Base-by-base conservation (phyloP, 257 asterid species). In the Ilex aquifolium region DNA sequence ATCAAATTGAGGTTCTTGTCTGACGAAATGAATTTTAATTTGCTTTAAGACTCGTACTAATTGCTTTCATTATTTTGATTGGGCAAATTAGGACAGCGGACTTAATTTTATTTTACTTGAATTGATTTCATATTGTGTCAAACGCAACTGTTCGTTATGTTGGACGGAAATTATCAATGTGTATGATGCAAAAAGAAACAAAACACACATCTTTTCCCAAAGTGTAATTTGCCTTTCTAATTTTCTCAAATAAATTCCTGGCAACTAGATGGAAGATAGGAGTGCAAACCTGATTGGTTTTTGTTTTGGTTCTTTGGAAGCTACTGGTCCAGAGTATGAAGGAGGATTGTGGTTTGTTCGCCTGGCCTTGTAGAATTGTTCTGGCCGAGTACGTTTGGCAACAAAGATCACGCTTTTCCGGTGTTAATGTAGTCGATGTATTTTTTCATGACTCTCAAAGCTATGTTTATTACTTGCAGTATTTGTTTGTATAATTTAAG, bases 351-450 rank as follows among this genome's bases (percentile, higher is more conserved):
- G 99, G 99, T 40, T 77, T 89, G 27, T 92, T 85, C 61, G 95
- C 87, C 63, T 92, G 99, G 99, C 97, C 99, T 5, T 87, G 90
- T 61, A 85, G 99, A 74, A 64, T 82, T 60, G 75, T 92, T 68
- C 78, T 92, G n/a, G 97, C 99, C 0, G 99, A 89, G 85, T 89
- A 92, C 59, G 76, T 92, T 67, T 92, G 95, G 97, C 96, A 89
- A 70, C 89, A 87, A 59, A 79, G 72, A 39, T 70, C 89, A 10
- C 91, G 91, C 76, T 89, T 87, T 80, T 74, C 77, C 27, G 84
- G 81, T 31, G 87, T 84, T 61, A 69, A 72, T 72, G 99, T 92
- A 12, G 82, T 88, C 55, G 97, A 92, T 91, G 99, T 87, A 70
- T 56, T 12, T 10, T 21, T 0, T 36, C 42, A 36, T 36, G 0